Evolutionary conservation across 2,329 filamentous ascomycete genomes (phyloP).

Genomic region (Iodosphaeria phyllophila): DNA sequence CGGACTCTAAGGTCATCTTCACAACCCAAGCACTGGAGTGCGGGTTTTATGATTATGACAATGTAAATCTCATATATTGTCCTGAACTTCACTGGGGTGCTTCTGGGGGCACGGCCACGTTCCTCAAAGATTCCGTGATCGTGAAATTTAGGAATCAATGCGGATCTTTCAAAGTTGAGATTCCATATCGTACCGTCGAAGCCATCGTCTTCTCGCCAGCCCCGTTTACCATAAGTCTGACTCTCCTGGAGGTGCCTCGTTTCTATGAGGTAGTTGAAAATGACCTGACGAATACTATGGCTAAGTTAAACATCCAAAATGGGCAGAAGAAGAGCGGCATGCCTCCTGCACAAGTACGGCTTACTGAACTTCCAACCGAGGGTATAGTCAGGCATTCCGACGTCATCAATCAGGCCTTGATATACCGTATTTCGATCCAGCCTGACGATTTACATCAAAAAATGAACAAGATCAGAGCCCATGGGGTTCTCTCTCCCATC

Average conservation of each 20-base stretch:
- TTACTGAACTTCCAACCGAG: constrained; percentile 12
- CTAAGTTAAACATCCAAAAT: constrained; percentile 1
- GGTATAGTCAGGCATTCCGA: constrained; percentile 10
- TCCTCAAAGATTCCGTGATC: constrained; percentile 22
- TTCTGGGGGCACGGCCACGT: constrained; percentile 19
- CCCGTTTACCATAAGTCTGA: constrained; percentile 24
- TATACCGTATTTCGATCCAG: constrained; percentile 20
- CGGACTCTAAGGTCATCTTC: constrained; percentile 7
- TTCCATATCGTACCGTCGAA: constrained; percentile 28
- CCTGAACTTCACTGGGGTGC: constrained; percentile 20
- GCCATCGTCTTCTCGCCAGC: constrained; percentile 21
- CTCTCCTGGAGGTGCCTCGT: constrained; percentile 29
- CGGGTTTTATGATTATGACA: constrained; percentile 26
- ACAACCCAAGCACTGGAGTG: constrained; percentile 16
- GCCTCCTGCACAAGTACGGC: constrained; percentile 7
- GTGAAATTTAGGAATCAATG: constrained; percentile 12
- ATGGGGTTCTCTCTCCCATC: constrained; percentile 9
- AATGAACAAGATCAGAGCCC: constrained; percentile 10
- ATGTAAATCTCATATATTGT: constrained; percentile 20
- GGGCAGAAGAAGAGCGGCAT: background rate
- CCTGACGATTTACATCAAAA: constrained; percentile 11
- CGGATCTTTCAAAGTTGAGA: constrained; percentile 20
- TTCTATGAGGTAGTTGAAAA: constrained; percentile 21
- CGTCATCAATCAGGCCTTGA: constrained; percentile 21
- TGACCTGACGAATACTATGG: constrained; percentile 6